Evolutionary conservation across 805 yeast species (phyloP), one percentile per base, ranked within the genome.

Genomic region (Candida arabinofermentans): DNA sequence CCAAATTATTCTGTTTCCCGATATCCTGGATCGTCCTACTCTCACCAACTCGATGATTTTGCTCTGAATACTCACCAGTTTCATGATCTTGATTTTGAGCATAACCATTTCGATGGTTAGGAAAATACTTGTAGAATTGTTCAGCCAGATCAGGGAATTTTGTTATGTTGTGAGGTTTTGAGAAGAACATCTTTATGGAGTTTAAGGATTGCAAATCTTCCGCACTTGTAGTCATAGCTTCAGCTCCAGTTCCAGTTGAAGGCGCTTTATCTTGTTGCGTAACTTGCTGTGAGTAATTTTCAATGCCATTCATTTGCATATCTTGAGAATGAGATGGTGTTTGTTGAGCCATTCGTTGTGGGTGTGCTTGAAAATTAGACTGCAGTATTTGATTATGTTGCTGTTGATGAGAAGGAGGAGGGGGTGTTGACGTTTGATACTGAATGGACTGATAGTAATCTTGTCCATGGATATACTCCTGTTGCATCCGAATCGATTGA

Each of bases 91-190:
- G n/a, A n/a, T n/a, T n/a, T n/a, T 34, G 36, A 16, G 14, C 4
- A 13, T 13, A 26, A 9, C 13, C 3, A 13, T n/a, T 19, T 21
- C 24, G 19, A 18, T 31, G 18, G 19, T 31, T 34, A 17, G 47
- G 38, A 37, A 41, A 46, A 36, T 35, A 37, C 35, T 47, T 49
- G 44, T 48, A 43, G 40, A 44, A 48, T 32, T 50, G 45, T n/a
- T 48, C 48, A 3, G 50, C 52, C 24, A 48, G 27, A 32, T 46
- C 52, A 5, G 54, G 54, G 24, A 39, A 50, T 26, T 45, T 46
- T 27, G 38, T 34, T 14, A 48, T 34, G 23, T 49, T 49, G 8
- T 49, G 47, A 13, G 48, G 44, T 23, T 44, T 46, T 2, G 42
- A 24, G 24, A 49, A 49, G 27, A 49, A 49, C 1, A 37, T 17